Evolutionary conservation across 352 stramenopile species (phyloP).

Genomic region (Blastocystis sp.): DNA sequence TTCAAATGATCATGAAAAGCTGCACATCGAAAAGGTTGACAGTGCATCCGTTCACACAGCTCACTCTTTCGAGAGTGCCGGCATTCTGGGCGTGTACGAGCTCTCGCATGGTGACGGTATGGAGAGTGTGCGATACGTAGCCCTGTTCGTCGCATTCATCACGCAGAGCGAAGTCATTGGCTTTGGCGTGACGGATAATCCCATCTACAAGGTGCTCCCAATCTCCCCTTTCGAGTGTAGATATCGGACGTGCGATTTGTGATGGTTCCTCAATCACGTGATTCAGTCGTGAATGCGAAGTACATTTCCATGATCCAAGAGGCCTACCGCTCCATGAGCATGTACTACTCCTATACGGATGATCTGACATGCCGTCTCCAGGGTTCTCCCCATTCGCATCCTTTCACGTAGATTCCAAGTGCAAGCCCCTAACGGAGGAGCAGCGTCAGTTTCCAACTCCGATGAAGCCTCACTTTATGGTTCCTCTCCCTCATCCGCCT

Average conservation of each 20-base stretch:
- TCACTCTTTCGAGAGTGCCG: not conserved
- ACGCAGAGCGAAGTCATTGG: constrained; percentile 2
- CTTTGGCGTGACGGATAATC: not conserved
- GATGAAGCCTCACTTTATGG: not conserved
- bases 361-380: constrained; percentile 74
- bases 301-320: constrained; percentile 9
- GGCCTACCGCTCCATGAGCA: constrained; percentile 31
- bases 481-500: not conserved
- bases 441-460: constrained; percentile 19
- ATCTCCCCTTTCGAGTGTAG: not conserved
- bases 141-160: constrained; percentile 24
- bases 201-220: constrained; percentile 28
- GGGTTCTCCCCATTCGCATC: constrained; percentile 78
- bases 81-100: constrained; percentile 42
- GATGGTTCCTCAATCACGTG: not conserved
- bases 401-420: not conserved
- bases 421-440: not conserved
- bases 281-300: not conserved
- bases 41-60: not conserved
- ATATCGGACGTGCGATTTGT: not conserved
- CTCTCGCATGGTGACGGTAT: not conserved
- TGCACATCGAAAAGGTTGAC: not conserved
- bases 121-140: not conserved
- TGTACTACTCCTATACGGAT: constrained; percentile 70
- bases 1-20: not conserved